A percentile compares a stretch with the other conserved stretches of the same genome.
Conservation (phyloP, 2,329 filamentous ascomycete genomes). For the Scedosporium boydii region DNA sequence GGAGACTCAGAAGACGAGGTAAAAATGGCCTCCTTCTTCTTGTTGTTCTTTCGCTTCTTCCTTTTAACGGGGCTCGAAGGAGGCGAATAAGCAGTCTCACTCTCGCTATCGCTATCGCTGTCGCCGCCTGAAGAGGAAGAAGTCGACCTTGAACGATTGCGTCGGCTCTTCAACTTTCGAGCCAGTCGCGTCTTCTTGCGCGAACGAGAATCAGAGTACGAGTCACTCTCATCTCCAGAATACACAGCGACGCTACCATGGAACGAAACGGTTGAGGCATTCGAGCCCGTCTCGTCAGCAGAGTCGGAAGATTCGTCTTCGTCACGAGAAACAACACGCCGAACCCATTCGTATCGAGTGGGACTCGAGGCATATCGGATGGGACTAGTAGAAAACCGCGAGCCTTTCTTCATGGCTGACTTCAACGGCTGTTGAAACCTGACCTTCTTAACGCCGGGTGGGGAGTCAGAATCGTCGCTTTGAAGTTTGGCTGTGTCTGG, state of each 20-base stretch:
- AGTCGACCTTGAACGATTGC: not conserved
- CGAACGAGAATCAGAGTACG: not conserved
- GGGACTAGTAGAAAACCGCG: slow-evolving; percentile 6
- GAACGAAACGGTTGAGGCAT: not conserved
- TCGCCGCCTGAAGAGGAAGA: not conserved
- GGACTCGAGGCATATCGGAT: not conserved
- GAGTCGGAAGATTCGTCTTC: slow-evolving; percentile 12
- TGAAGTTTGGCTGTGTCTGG: not conserved
- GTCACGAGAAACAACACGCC: too few species aligned
- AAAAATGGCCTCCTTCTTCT: too few species aligned
- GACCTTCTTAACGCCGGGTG: slow-evolving; percentile 27
- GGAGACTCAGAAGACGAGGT: too few species aligned
- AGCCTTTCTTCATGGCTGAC: slow-evolving; percentile 26
- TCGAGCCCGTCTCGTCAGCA: slow-evolving; percentile 10
- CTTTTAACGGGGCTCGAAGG: not conserved
- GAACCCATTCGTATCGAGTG: too few species aligned
- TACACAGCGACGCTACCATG: not conserved
- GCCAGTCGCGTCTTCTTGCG: not conserved
- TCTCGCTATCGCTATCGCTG: not conserved
- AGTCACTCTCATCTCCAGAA: not conserved
- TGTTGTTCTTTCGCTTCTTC: too few species aligned
- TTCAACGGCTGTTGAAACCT: slow-evolving; percentile 28
- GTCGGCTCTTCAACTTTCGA: not conserved
- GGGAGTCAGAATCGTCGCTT: slow-evolving; percentile 6
- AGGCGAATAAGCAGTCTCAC: not conserved